phyloP scores from a whole-genome alignment of 257 asterid genomes.

The Leonotis leonurus region DNA sequence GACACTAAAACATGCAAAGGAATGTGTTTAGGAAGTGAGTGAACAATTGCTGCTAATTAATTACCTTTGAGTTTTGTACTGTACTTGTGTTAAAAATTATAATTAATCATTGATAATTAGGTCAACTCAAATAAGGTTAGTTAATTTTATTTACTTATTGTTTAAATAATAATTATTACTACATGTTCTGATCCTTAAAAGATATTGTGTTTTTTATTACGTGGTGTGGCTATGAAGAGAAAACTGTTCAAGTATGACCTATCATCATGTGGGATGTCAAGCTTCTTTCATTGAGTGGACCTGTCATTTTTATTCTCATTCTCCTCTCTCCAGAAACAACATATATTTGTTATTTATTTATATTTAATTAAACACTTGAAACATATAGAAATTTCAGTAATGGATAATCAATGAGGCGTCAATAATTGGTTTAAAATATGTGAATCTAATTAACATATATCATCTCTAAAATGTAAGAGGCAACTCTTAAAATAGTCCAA shows the following conservation, averaged over 20 bases:
- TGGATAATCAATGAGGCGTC: too few species aligned
- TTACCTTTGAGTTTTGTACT: slow-evolving; percentile 2
- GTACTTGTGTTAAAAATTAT: slow-evolving; percentile 24
- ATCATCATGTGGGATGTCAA: slow-evolving; percentile 25
- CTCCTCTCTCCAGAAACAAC: neutral
- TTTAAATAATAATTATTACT: too few species aligned
- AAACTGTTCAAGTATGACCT: slow-evolving; percentile 19
- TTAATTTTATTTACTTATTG: neutral
- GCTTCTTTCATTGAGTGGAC: slow-evolving; percentile 17
- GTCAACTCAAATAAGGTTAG: slow-evolving; percentile 41
- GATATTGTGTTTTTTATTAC: slow-evolving; percentile 14
- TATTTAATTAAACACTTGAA: too few species aligned
- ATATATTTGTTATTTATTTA: too few species aligned
- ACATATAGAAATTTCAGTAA: too few species aligned
- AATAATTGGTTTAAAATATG: too few species aligned
- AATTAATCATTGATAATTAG: slow-evolving; percentile 22
- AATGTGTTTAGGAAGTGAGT: slow-evolving; percentile 38
- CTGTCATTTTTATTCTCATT: neutral
- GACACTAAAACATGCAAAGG: slow-evolving; percentile 61
- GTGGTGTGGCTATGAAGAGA: slow-evolving; percentile 20
- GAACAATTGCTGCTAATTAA: slow-evolving; percentile 18
- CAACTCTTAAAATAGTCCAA: too few species aligned
- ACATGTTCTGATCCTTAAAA: neutral
- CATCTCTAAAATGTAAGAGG: too few species aligned
- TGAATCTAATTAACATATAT: too few species aligned